Evolutionary conservation across 148 eudicot genomes (phyloP).

Genomic region (Rhododendron kiyosumense): DNA sequence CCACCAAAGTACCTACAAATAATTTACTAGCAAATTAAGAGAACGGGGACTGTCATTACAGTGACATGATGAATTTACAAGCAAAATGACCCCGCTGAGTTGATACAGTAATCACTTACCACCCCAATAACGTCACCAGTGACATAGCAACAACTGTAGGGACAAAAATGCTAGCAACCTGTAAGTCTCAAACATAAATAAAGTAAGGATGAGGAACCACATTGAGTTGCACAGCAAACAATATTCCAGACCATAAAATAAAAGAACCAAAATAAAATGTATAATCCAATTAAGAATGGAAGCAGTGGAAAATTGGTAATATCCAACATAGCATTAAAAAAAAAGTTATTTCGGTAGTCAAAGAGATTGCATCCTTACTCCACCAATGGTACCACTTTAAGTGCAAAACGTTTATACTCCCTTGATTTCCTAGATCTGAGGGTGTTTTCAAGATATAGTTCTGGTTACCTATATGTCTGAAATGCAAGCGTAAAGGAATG

Average conservation of each 20-base stretch:
- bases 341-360: neutral
- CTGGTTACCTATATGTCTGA: neutral
- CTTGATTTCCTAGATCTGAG: neutral
- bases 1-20: slow-evolving; percentile 72
- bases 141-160: slow-evolving; percentile 76
- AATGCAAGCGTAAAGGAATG: neutral
- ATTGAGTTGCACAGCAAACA: neutral
- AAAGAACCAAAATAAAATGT: slow-evolving; percentile 6
- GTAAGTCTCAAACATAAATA: slow-evolving; percentile 17
- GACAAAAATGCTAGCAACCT: slow-evolving; percentile 97
- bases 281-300: neutral
- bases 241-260: neutral
- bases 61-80: neutral
- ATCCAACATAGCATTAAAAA: neutral
- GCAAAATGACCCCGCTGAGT: neutral
- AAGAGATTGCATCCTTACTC: neutral
- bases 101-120: slow-evolving; percentile 42
- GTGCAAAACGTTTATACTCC: neutral
- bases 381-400: neutral
- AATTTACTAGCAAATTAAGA: neutral
- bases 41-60: neutral
- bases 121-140: slow-evolving; percentile 69
- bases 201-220: slow-evolving; percentile 16
- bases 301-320: neutral
- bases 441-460: neutral